Base-by-base conservation (phyloP, 2,329 filamentous ascomycete species). In the Chaetomium globosum region DNA sequence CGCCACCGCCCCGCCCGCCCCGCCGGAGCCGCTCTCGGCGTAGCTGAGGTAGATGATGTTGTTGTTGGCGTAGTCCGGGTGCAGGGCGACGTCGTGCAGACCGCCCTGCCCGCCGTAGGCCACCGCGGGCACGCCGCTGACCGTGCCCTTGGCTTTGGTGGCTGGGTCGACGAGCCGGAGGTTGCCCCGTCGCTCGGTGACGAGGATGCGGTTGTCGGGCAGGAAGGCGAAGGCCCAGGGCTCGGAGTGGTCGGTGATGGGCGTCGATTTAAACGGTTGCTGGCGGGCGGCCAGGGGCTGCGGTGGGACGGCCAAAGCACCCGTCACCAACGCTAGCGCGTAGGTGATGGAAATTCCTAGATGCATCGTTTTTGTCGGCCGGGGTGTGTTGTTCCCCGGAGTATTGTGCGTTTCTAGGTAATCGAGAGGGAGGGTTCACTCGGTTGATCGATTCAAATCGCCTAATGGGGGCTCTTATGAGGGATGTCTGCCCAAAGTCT, bases 131-230 rank as follows among this genome's bases (percentile, higher is more conserved):
- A 51, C 48, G 9, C 48, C 48, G 21, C 6, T 26, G 21, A 51
- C n/a, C 1, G 48, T 23, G n/a, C 48, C 48, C 21, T 51, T 51
- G 48, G 48, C 48, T 9, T 51, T 51, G 48, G 48, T 51, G 48
- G 48, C 6, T 9, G n/a, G 48, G 21, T 51, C 48, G 21, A 51
- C 48, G 21, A 51, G 48, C 1, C n/a, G 21, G 1, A 51, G 21
- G 48, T 51, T 51, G 21, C 48, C 48, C 12, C 48, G 48, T 51
- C 48, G 21, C 48, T 51, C 48, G 48, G 21, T 51, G 48, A 51
- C 48, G 48, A 51, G 48, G 48, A 51, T 51, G 21, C 48, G 48
- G 48, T 51, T 51, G 48, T 51, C 48, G 48, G 48, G 48, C 21
- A 51, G 48, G 23, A 51, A 51, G 48, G 48, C 48, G 12, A 51